Conservation (phyloP, 2,329 filamentous ascomycete species). For the Fusarium subtropicale region DNA sequence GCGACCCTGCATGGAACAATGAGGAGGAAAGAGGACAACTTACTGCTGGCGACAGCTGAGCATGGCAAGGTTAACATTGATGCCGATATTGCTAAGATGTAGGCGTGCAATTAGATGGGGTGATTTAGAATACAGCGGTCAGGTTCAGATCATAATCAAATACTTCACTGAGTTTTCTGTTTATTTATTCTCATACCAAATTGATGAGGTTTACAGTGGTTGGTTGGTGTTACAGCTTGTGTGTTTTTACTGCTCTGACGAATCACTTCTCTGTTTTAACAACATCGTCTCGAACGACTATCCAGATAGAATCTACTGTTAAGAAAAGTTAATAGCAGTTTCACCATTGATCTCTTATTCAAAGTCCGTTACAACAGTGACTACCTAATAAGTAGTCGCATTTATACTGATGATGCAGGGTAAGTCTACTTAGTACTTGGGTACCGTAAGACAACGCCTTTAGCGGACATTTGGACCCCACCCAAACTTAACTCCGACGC, state of each 20-base stretch:
- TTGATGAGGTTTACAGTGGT: background rate
- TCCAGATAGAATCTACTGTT: background rate
- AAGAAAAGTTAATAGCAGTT: background rate
- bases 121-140: background rate
- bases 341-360: background rate
- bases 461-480: background rate
- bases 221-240: background rate
- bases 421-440: background rate
- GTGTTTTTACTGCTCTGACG: background rate
- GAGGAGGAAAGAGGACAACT: slow-evolving; percentile 63
- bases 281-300: background rate
- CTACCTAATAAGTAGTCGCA: background rate
- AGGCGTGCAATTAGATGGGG: background rate
- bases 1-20: slow-evolving; percentile 66
- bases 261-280: background rate
- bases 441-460: background rate
- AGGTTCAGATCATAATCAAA: background rate
- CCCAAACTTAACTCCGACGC: slow-evolving; percentile 1
- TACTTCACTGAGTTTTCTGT: background rate
- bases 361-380: background rate
- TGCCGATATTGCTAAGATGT: slow-evolving; percentile 49
- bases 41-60: slow-evolving; percentile 68
- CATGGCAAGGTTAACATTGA: slow-evolving; percentile 75
- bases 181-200: background rate
- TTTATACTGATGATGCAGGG: background rate